Base-by-base conservation (phyloP, 345 rosid species). In the Camelina laxa region DNA sequence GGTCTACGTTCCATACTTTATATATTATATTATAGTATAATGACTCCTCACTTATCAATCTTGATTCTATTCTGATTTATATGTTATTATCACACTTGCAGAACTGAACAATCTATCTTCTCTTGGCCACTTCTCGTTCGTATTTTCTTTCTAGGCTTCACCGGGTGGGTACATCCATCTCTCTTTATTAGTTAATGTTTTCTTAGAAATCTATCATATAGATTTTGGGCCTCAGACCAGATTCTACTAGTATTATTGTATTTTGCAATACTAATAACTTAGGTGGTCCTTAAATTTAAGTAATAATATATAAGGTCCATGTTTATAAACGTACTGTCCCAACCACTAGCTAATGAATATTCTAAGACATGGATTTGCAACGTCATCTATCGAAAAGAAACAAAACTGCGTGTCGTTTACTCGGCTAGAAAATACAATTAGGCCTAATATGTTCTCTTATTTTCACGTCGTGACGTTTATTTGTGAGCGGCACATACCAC, bases 61-160 rank as follows among this genome's bases (percentile, higher is more conserved):
- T 36, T 51, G 15, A 0, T 63, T 53, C 15, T 20, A 19, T 53
- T 65, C 60, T 57, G 33, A 12, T 41, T 8, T 22, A 16, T 66
- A 19, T 50, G 14, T 74, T 49, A 22, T 3, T 41, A 12, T 17
- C 33, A 8, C 30, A 10, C 38, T 70, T 85, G 85, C 88, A 90
- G 91, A 69, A 74, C 77, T 9, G 84, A 81, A 67, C 77, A 80
- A 44, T 69, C 88, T 5, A 61, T 65, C 79, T 81, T 89, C 75
- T 75, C 84, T 35, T 73, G 75, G 35, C 85, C 84, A 21, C 86
- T 86, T 21, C 51, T 86, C 20, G 17, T 84, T 74, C 88, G 89
- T 24, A 74, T 84, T 75, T 93, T 89, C 85, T 84, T 93, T 75
- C 33, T 90, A 80, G 95, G 97, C 63, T 82, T 90, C 60, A 86